Evolutionary conservation across 129 eudicot species (phyloP).

Genomic region (Scalesia atractyloides): DNA sequence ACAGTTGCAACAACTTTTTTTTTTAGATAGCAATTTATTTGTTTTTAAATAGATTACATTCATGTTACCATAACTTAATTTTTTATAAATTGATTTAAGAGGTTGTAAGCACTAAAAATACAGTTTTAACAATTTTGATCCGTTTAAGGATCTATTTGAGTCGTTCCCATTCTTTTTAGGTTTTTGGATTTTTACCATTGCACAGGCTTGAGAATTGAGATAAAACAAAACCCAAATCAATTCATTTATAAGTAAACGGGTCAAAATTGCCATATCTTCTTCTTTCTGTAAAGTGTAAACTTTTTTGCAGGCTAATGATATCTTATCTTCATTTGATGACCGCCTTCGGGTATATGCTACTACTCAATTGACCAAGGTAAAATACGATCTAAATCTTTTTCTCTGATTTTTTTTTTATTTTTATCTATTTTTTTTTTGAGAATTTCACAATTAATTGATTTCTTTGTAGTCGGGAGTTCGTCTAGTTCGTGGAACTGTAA

Average conservation of each 20-base stretch:
- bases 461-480: constrained; percentile 86
- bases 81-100: too few relatives aligned
- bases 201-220: not conserved
- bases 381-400: too few relatives aligned
- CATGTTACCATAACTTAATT: too few relatives aligned
- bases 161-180: not conserved
- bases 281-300: not conserved
- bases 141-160: too few relatives aligned
- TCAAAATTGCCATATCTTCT: not conserved
- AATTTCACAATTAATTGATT: not conserved
- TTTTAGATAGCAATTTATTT: too few relatives aligned
- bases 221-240: not conserved
- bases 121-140: too few relatives aligned
- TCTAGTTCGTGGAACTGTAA: constrained; percentile 89
- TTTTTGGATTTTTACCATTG: not conserved
- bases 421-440: too few relatives aligned
- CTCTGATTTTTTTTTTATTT: too few relatives aligned
- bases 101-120: too few relatives aligned
- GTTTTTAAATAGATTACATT: too few relatives aligned
- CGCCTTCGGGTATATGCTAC: constrained; percentile 85
- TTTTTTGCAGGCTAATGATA: constrained; percentile 83
- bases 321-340: constrained; percentile 91
- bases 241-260: not conserved
- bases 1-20: not conserved
- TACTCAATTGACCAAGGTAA: constrained; percentile 79